These are phyloP conservation scores for Amanita muscaria DNA, from an alignment of 768 basidiomycete genomes.

Conservation along the genomic window DNA sequence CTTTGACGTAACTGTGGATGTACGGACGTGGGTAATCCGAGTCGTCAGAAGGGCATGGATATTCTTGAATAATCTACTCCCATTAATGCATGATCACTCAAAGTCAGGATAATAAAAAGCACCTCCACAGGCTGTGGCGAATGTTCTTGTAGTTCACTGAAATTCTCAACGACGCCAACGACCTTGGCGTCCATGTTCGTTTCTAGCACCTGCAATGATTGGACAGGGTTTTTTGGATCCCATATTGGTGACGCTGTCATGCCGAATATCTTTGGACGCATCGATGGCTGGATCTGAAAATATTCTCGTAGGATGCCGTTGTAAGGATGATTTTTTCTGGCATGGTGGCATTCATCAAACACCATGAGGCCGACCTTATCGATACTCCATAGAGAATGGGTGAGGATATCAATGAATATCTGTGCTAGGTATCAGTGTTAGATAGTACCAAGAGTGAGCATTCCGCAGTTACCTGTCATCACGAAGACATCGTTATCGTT, in stretches of 20 bases:
- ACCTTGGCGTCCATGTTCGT: conserved; percentile 66
- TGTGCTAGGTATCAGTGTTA: conserved; percentile 42
- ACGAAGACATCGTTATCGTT: conserved; percentile 66
- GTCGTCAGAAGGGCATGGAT: conserved; percentile 38
- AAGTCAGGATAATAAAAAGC: conserved; percentile 12
- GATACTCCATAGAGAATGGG: conserved; percentile 76
- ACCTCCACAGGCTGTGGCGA: conserved; percentile 64
- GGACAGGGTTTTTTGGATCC: conserved; percentile 61
- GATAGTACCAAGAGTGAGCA: neutral
- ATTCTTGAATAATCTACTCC: conserved; percentile 47
- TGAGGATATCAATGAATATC: conserved; percentile 71
- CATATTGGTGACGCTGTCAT: conserved; percentile 90
- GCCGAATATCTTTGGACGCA: conserved; percentile 81
- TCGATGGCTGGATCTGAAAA: conserved; percentile 30
- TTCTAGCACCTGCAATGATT: conserved; percentile 58
- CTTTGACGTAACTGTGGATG: conserved; percentile 26
- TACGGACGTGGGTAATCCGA: conserved; percentile 43
- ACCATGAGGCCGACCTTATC: conserved; percentile 60
- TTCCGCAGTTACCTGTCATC: conserved; percentile 57
- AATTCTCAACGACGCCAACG: conserved; percentile 63
- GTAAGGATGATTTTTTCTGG: conserved; percentile 67
- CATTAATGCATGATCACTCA: neutral
- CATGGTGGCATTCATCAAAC: conserved; percentile 80
- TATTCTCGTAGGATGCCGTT: conserved; percentile 72
- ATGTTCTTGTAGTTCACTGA: conserved; percentile 53